A percentile compares a stretch with the other conserved stretches of the same genome.
Evolutionary conservation across 169 alveolate species (phyloP).

Genomic region (Babesia ovis): DNA sequence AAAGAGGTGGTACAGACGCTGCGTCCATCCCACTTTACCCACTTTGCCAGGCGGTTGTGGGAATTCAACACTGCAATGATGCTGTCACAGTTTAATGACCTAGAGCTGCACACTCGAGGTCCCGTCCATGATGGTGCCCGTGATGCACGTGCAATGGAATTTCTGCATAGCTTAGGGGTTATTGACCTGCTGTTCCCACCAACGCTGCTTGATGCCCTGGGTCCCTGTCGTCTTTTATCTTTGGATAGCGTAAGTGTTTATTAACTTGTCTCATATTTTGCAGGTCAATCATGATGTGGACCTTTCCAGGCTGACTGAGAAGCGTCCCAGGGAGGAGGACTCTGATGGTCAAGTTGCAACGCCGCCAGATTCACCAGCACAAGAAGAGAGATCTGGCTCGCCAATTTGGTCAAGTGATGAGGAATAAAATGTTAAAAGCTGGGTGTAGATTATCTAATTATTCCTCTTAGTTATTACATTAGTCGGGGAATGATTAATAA

Average conservation of each 20-base stretch:
- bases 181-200: slow-evolving; percentile 9
- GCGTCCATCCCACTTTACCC: slow-evolving; percentile 54
- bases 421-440: no score
- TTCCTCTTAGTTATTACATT: no score
- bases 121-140: background rate
- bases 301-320: background rate
- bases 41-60: slow-evolving; percentile 42
- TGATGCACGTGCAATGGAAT: background rate
- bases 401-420: slow-evolving; percentile 71
- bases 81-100: slow-evolving; percentile 29
- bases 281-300: background rate
- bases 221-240: slow-evolving; percentile 16
- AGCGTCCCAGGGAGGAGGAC: slow-evolving; percentile 5
- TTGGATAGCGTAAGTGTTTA: background rate
- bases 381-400: slow-evolving; percentile 18
- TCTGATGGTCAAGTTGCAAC: slow-evolving; percentile 1
- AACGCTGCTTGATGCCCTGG: background rate
- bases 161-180: background rate
- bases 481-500: no score
- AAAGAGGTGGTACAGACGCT: slow-evolving; percentile 61
- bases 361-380: slow-evolving; percentile 34
- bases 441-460: no score
- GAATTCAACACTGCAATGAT: slow-evolving; percentile 58
- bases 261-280: no score
- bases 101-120: slow-evolving; percentile 4